Evolutionary conservation across 2,329 filamentous ascomycete species (phyloP), one percentile per base, ranked within the genome.

Genomic region (Iodosphaeria phyllophila): DNA sequence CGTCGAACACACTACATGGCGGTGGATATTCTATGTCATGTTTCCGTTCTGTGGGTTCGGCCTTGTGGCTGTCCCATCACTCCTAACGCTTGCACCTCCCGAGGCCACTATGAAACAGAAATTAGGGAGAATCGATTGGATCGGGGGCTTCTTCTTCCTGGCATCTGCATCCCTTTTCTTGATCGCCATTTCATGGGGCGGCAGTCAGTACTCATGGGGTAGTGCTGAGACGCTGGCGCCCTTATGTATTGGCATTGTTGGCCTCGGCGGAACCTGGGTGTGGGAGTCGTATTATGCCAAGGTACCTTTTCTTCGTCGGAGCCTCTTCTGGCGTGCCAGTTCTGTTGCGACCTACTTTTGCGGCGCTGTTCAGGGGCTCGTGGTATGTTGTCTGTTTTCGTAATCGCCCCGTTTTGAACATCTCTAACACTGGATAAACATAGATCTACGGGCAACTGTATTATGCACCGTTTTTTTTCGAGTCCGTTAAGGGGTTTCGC

Each of bases 1-100:
- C 29, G 44, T 38, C 4, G 32, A 48, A 23, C 36, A 41, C 11
- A 41, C 39, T 3, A 45, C 45, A 2, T 62, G 56, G 56, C 39
- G 49, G 8, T 61, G 54, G 52, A 44, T 51, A 12, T 64, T 64
- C 27, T 56, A 52, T 30, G 30, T 56, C 25, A 56, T 54, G 40
- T 43, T 56, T 18, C 52, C 52, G 11, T 46, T 54, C 33, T 48
- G 52, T 31, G 46, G 37, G 25, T 28, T 48, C 16, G 41, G 50
- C 2, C 37, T 56, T 4, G 21, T 52, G 13, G 34, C 50, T 13
- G 34, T 53, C 11, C 38, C 52, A 10, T 34, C 50, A 20, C 42
- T 62, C 3, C 42, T 53, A 19, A 51, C 54, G n/a, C 36, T 51
- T 16, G 41, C 40, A 10, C 40, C 44, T 1, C 30, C 32, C 11